Percentiles rank a stretch among this genome's conserved stretches.
Conservation (phyloP, 768 basidiomycete genomes). For the Boletus fagicola region DNA sequence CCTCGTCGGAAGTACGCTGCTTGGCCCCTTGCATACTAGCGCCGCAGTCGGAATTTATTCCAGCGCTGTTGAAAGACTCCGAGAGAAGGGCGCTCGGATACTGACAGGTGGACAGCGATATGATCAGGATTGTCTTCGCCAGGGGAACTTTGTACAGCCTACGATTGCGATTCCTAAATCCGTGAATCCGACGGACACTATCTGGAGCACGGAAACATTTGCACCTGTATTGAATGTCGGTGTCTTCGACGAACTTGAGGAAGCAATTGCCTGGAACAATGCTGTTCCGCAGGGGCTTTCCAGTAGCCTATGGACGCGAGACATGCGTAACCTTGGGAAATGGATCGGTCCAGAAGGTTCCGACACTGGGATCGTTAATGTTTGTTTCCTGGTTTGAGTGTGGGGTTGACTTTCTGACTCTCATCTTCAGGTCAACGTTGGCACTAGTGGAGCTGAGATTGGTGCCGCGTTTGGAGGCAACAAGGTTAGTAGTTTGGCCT, state of each 20-base stretch:
- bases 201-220: slow-evolving; percentile 83
- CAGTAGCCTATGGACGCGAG: slow-evolving; percentile 87
- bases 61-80: slow-evolving; percentile 58
- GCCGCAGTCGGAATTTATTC: slow-evolving; percentile 66
- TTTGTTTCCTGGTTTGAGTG: slow-evolving; percentile 36
- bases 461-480: slow-evolving; percentile 93
- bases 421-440: slow-evolving; percentile 54
- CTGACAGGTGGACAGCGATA: slow-evolving; percentile 68
- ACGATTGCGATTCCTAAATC: slow-evolving; percentile 73
- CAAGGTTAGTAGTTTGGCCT: slow-evolving; percentile 52
- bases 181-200: slow-evolving; percentile 47
- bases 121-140: slow-evolving; percentile 45
- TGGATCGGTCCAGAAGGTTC: slow-evolving; percentile 91
- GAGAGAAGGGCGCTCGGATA: slow-evolving; percentile 68
- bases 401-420: slow-evolving; percentile 3
- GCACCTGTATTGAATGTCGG: slow-evolving; percentile 87
- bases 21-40: slow-evolving; percentile 84
- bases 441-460: slow-evolving; percentile 69
- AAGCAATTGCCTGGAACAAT: slow-evolving; percentile 91
- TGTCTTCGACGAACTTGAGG: slow-evolving; percentile 80
- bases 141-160: slow-evolving; percentile 89
- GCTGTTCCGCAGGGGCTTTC: slow-evolving; percentile 88
- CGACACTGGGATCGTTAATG: slow-evolving; percentile 92
- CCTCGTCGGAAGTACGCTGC: slow-evolving; percentile 64
- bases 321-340: slow-evolving; percentile 78